Evolutionary conservation across 306 rosid species (phyloP), one percentile per base, ranked within the genome.

Genomic region (Sicyos edulis): DNA sequence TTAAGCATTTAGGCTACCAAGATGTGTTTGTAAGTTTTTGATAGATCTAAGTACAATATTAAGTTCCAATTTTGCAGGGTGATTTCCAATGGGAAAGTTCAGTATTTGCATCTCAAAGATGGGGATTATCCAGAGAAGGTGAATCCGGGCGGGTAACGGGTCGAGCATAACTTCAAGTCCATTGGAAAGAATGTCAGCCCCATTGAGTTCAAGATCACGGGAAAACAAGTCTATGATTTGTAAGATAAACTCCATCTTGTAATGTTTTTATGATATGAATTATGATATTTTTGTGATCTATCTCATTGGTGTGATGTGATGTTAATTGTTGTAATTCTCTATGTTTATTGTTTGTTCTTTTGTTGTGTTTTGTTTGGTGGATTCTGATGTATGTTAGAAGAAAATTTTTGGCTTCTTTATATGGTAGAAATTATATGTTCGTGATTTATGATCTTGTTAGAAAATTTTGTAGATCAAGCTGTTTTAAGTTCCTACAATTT

Each of bases 81-180:
- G 10, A 91, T 95, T 76, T 97, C 99, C 8, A 95, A 87, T 63
- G 99, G 99, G 45, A 97, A 95, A 70, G 99, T 91, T 9, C 99
- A 95, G 75, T 95, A 95, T 63, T 80, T 95, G 89, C 45, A 40
- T 62, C 99, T 97, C 0, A 95, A 95, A 75, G 99, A 95, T 56
- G 99, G 99, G 2, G 45, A 0, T 3, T 95, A 95, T 83, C 99
- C 99, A 6, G 99, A 95, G 88, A 95, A 95, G 89, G 99, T 95
- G 19, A 95, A 95, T 84, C 85, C 96, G 0, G 99, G 97, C 32
- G 88, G 99, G 64, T 77, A 89, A 86, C 97, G 99, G 4, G 99
- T 91, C 37, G 99, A 97, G 0, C 64, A 0, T 83, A 95, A 95
- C 85, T 89, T 49, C 64, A 85, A 97, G 92, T 95, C 99, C 10